Base-by-base conservation (phyloP, 306 rosid genomes). In the Glycine soja region DNA sequence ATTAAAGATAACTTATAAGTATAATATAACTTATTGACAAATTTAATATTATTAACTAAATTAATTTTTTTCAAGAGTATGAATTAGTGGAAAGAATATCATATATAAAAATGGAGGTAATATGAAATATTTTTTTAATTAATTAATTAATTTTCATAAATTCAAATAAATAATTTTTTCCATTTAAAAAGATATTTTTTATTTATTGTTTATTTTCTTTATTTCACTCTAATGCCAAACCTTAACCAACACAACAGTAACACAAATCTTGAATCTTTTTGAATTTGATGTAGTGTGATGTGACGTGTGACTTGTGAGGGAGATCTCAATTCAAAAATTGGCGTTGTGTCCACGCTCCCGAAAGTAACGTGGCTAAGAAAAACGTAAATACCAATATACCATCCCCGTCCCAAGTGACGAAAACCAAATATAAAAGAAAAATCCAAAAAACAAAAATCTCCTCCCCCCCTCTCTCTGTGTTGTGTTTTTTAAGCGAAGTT, bases 401-500 rank as follows among this genome's bases (percentile, higher is more conserved):
- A 66, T 72, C 85, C 30, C 30, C 30, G 30, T 24, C 30, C 71
- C 51, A 56, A 85, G 10, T 12, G 42, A 19, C 56, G 6, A 71
- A 76, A 68, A 47, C 16, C 12, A 19, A 54, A 30, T 58, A 59
- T 38, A 38, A 24, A 40, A 8, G 0, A 11, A 50, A 77, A 73
- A 50, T 52, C 30, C 65, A 47, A 79, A 74, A 24, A 3, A 24
- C 30, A 24, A 24, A 24, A n/a, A n/a, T n/a, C n/a, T 2, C 30
- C 30, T 24, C 30, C 1, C 30, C 30, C 30, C n/a, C n/a, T n/a
- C n/a, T n/a, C n/a, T 71, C 47, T 34, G 67, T 47, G 80, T 42
- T 75, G 88, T 85, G 85, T 79, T 85, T 87, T 79, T 79, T 85
- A 87, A 87, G 90, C 83, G 34, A 87, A 85, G 78, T 82, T 87